Percentiles rank a stretch among this genome's conserved stretches.
Evolutionary conservation across 495 filamentous ascomycete genomes (phyloP).

Genomic region (Amphirosellinia nigrospora): DNA sequence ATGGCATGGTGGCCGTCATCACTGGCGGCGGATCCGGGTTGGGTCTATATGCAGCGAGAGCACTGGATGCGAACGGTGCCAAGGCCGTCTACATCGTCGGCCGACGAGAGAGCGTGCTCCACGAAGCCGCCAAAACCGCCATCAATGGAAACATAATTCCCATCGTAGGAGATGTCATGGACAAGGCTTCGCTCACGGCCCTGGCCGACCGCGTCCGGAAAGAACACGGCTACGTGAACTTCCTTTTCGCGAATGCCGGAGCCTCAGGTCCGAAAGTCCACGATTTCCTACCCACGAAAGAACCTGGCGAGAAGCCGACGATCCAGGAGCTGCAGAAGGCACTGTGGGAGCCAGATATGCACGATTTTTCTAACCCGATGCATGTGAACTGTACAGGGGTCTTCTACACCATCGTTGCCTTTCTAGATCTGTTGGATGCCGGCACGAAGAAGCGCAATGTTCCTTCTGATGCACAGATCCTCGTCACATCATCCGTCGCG

Average conservation of each 20-base stretch:
- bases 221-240: neutral
- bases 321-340: neutral
- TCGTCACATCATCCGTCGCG: neutral
- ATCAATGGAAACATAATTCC: neutral
- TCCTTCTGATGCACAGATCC: neutral
- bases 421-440: neutral
- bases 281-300: neutral
- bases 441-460: neutral
- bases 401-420: neutral
- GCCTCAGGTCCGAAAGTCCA: neutral
- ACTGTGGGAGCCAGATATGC: neutral
- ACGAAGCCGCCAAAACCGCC: neutral
- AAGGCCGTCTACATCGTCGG: constrained; percentile 3
- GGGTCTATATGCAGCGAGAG: neutral
- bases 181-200: neutral
- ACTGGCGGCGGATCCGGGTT: neutral
- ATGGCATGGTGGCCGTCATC: constrained; percentile 10
- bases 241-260: neutral
- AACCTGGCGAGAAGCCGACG: neutral
- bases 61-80: neutral
- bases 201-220: neutral
- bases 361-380: neutral
- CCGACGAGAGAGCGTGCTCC: neutral
- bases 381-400: neutral
- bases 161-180: neutral